Evolutionary conservation across 139 green algal genomes (phyloP).

Genomic region (Mychonastes homosphaera): DNA sequence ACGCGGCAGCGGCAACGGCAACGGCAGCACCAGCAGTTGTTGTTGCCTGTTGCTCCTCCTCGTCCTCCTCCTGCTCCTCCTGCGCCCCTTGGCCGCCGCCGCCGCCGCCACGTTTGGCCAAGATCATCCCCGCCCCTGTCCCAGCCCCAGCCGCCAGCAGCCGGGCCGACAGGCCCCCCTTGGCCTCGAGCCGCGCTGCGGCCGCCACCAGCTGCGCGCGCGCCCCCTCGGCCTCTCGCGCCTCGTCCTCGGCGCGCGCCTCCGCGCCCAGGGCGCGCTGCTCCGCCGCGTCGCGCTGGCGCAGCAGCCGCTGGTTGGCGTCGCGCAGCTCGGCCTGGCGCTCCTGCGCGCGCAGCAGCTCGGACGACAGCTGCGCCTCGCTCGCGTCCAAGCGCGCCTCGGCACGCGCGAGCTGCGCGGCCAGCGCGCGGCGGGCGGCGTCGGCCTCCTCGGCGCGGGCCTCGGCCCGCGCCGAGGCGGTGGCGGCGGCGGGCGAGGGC

Average conservation of each 20-base stretch:
- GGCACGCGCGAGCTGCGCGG: no score
- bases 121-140: no score
- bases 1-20: conserved; percentile 1
- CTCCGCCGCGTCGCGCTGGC: neutral
- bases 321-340: conserved; percentile 6
- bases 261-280: neutral
- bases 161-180: no score
- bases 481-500: no score
- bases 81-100: conserved; percentile 3
- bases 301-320: neutral
- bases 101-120: no score
- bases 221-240: neutral
- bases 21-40: neutral
- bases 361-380: no score
- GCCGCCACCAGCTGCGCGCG: neutral
- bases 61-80: conserved; percentile 1
- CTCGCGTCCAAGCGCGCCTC: no score
- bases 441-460: no score
- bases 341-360: no score
- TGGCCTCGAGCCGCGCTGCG: neutral
- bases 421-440: no score
- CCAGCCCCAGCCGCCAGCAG: no score
- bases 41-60: neutral
- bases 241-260: neutral
- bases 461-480: no score